A percentile compares a stretch with the other conserved stretches of the same genome.
Evolutionary conservation across 2,329 filamentous ascomycete species (phyloP).

Genomic region (Fusarium devonianum): DNA sequence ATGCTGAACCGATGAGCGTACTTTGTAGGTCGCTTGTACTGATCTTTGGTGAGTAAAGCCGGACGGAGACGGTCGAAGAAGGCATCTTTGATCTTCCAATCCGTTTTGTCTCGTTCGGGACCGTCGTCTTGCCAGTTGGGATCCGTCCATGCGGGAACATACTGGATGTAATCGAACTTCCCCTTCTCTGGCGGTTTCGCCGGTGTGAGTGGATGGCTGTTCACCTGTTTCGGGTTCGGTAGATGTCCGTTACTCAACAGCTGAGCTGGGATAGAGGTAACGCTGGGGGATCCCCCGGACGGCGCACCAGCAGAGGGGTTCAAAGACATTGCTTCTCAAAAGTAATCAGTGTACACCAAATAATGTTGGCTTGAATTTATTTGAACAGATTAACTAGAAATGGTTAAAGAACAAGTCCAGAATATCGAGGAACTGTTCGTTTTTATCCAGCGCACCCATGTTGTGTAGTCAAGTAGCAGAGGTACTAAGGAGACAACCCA

Average conservation of each 20-base stretch:
- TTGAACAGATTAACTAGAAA: not conserved
- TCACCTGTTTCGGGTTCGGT: not conserved
- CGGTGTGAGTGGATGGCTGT: constrained; percentile 2
- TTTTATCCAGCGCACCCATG: no score
- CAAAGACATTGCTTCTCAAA: constrained; percentile 7
- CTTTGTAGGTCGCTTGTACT: constrained; percentile 34
- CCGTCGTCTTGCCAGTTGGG: constrained; percentile 39
- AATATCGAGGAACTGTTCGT: not conserved
- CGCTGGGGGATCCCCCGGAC: not conserved
- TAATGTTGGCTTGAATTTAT: not conserved
- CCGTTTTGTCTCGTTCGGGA: constrained; percentile 3
- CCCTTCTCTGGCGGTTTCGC: constrained; percentile 5
- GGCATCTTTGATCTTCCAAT: constrained; percentile 23
- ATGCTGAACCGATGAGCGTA: constrained; percentile 43
- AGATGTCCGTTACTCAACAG: not conserved
- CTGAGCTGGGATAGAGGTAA: not conserved
- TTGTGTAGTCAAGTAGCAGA: no score
- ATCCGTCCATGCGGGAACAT: constrained; percentile 41
- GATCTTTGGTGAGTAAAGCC: constrained; percentile 36
- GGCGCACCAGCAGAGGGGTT: not conserved
- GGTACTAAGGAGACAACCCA: not conserved
- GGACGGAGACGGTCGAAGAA: constrained; percentile 35
- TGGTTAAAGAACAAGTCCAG: not conserved
- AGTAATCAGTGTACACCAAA: not conserved
- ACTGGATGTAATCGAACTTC: constrained; percentile 17